phyloP scores from a whole-genome alignment of 306 rosid genomes.

The Alnus rubra region DNA sequence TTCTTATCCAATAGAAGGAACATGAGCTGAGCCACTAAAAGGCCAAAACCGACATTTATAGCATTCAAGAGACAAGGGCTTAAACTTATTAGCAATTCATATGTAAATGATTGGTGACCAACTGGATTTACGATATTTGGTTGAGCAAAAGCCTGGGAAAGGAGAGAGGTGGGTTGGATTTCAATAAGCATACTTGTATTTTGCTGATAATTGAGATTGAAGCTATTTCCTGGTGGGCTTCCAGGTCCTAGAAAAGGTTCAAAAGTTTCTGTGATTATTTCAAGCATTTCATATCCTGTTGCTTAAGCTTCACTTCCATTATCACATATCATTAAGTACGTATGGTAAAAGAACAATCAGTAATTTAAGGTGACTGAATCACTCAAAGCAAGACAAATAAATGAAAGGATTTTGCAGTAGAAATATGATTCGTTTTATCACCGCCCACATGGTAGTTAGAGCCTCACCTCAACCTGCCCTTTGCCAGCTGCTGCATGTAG shows the following conservation, averaged over 20 bases:
- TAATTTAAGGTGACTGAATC: background rate
- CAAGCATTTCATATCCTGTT: slow-evolving; percentile 1
- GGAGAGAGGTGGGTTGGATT: background rate
- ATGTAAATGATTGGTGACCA: background rate
- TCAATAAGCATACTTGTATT: background rate
- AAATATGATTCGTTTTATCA: background rate
- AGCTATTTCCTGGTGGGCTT: background rate
- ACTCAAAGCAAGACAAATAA: background rate
- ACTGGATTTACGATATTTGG: background rate
- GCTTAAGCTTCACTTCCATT: slow-evolving; percentile 3
- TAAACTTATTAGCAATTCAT: background rate
- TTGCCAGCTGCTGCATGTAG: slow-evolving; percentile 94
- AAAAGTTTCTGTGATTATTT: background rate
- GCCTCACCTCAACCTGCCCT: slow-evolving; percentile 83
- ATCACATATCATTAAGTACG: background rate
- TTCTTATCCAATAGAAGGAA: background rate
- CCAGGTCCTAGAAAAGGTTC: background rate
- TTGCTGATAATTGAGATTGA: background rate
- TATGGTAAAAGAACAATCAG: background rate
- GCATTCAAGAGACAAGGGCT: background rate
- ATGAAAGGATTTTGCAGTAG: background rate
- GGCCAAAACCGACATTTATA: background rate
- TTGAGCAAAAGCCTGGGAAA: background rate
- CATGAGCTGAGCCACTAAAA: background rate
- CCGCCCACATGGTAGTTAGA: slow-evolving; percentile 8